Percentiles rank a stretch among this genome's conserved stretches.
Evolutionary conservation across 2,329 filamentous ascomycete genomes (phyloP).

Genomic region (Penicillium carneum): DNA sequence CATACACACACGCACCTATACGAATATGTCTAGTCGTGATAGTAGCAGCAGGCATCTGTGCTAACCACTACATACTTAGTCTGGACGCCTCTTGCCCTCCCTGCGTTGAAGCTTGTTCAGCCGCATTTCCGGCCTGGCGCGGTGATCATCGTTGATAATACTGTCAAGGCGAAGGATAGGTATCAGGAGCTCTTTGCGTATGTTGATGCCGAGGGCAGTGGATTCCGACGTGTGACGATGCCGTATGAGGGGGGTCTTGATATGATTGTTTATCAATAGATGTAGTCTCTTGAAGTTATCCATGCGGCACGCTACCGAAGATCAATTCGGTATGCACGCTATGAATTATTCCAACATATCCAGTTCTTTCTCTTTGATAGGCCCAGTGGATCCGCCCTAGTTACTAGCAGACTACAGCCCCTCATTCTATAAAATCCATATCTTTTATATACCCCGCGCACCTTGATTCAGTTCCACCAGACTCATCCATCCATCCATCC

Average conservation of each 20-base stretch:
- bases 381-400: not conserved
- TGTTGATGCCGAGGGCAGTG: constrained; percentile 28
- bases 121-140: constrained; percentile 26
- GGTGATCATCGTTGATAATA: constrained; percentile 32
- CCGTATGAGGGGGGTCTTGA: constrained; percentile 30
- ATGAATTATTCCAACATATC: not conserved
- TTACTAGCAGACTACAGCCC: not conserved
- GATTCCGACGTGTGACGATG: constrained; percentile 30
- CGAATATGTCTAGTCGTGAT: not conserved
- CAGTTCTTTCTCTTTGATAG: not conserved
- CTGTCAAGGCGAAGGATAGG: constrained; percentile 16
- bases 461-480: not conserved
- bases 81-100: constrained; percentile 63
- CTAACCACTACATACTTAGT: constrained; percentile 50
- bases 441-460: not conserved
- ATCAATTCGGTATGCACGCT: not conserved
- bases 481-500: not conserved
- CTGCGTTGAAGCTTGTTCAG: constrained; percentile 38
- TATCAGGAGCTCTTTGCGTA: constrained; percentile 31
- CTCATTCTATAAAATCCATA: not conserved
- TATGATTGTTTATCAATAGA: constrained; percentile 34
- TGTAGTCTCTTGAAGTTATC: not conserved
- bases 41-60: not conserved
- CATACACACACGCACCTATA: not conserved
- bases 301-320: not conserved